A percentile compares a stretch with the other conserved stretches of the same genome.
These are phyloP conservation scores for Tardiomyces depauwii DNA, from an alignment of 1,139 yeast genomes.

Conservation along the genomic window DNA sequence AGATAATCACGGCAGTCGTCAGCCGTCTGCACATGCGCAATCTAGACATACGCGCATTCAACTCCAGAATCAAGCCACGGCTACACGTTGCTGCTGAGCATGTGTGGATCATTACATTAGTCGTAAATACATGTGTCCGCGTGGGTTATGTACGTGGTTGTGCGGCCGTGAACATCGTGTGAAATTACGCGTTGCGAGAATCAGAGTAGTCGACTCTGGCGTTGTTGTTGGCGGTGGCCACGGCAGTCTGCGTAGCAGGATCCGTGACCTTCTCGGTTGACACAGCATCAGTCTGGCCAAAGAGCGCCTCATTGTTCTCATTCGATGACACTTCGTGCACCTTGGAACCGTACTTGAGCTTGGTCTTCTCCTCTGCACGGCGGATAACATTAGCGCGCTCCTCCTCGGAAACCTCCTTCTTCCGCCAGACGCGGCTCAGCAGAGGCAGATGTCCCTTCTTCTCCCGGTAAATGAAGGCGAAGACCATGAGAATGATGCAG, in stretches of 20 bases:
- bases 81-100: too few species aligned
- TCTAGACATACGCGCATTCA: too few species aligned
- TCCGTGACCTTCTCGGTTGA: too few species aligned
- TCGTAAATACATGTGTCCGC: too few species aligned
- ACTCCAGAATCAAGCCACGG: too few species aligned
- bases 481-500: conserved; percentile 42
- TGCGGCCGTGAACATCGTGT: neutral
- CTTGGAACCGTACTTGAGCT: conserved; percentile 8
- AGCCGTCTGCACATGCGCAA: too few species aligned
- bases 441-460: conserved; percentile 24
- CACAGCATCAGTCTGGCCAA: too few species aligned
- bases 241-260: too few species aligned
- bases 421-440: conserved; percentile 10
- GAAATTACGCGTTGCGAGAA: neutral
- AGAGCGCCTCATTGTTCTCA: neutral
- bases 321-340: neutral
- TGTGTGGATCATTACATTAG: too few species aligned
- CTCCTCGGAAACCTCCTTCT: conserved; percentile 16
- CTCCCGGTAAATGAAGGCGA: conserved; percentile 47
- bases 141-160: neutral
- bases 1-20: too few species aligned
- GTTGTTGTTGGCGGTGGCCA: neutral
- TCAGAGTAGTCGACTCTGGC: neutral
- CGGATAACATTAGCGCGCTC: conserved; percentile 22
- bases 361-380: conserved; percentile 20